Conservation (phyloP, 768 basidiomycete genomes). For the Boletus sp. region DNA sequence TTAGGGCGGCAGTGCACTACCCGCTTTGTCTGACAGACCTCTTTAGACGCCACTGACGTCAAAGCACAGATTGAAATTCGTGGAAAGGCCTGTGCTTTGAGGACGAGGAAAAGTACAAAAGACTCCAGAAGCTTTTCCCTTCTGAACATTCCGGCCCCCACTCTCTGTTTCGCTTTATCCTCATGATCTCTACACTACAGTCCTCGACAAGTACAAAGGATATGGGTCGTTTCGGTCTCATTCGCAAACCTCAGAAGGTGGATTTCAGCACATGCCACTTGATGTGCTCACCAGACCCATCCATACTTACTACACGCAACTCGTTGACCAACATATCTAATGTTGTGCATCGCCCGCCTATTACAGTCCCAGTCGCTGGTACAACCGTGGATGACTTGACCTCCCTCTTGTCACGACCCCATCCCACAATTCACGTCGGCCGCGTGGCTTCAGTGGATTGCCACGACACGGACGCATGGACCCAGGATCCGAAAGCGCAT, state of each 20-base stretch:
- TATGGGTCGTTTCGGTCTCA: not conserved
- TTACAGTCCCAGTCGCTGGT: not conserved
- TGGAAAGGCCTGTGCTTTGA: slow-evolving; percentile 4
- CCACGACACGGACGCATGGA: slow-evolving; percentile 32
- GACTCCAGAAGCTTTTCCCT: not conserved
- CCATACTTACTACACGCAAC: slow-evolving; percentile 2
- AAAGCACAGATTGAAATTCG: slow-evolving; percentile 11
- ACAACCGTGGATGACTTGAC: slow-evolving; percentile 1
- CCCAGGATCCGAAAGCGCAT: slow-evolving; percentile 3
- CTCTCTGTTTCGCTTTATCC: not conserved
- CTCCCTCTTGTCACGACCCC: slow-evolving; percentile 8
- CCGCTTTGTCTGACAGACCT: slow-evolving; percentile 21
- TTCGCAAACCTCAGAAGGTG: not conserved
- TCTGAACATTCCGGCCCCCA: not conserved
- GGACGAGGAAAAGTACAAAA: slow-evolving; percentile 20
- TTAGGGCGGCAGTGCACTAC: slow-evolving; percentile 10
- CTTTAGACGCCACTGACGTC: slow-evolving; percentile 14
- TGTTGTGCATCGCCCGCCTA: not conserved
- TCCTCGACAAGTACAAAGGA: slow-evolving; percentile 2
- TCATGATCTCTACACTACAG: slow-evolving; percentile 7
- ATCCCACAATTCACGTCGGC: slow-evolving; percentile 7
- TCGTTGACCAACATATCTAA: slow-evolving; percentile 11
- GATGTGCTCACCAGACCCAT: slow-evolving; percentile 11
- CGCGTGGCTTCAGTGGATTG: slow-evolving; percentile 19
- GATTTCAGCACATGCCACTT: slow-evolving; percentile 9